A percentile compares a stretch with the other conserved stretches of the same genome.
These are phyloP conservation scores for Cystobasidium pallidum DNA, from an alignment of 1,284 basidiomycete species.

Conservation along the genomic window DNA sequence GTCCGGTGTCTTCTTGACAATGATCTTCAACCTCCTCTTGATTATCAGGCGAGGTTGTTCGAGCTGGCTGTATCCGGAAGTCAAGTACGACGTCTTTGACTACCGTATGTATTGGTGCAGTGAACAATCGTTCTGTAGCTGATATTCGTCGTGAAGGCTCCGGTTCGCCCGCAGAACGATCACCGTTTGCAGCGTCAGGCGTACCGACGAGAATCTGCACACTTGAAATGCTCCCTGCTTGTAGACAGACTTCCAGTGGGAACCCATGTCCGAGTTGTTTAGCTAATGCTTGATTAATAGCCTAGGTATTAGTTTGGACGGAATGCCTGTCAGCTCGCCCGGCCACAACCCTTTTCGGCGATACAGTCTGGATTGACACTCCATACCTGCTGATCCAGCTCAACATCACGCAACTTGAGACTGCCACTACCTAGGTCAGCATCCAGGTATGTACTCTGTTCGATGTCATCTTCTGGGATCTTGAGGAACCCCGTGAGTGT, in stretches of 20 bases:
- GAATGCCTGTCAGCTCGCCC: not conserved
- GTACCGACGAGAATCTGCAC: constrained; percentile 33
- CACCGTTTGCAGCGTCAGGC: not conserved
- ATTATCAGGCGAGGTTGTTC: not conserved
- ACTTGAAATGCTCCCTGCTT: not conserved
- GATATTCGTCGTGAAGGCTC: not conserved
- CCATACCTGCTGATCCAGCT: constrained; percentile 27
- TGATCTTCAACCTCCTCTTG: not conserved
- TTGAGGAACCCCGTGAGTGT: constrained; percentile 22
- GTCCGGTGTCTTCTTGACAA: not conserved
- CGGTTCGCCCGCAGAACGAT: not conserved
- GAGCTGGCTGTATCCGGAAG: constrained; percentile 13
- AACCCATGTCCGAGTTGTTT: constrained; percentile 5
- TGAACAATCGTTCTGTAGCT: constrained; percentile 40
- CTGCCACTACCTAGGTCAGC: constrained; percentile 35
- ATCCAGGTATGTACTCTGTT: constrained; percentile 30
- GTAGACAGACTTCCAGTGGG: not conserved
- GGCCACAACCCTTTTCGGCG: not conserved
- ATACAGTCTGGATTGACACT: not conserved
- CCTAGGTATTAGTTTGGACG: not conserved
- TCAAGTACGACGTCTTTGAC: constrained; percentile 36
- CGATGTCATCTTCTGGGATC: constrained; percentile 38
- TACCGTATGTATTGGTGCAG: constrained; percentile 44
- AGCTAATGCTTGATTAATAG: constrained; percentile 19
- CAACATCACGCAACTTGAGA: constrained; percentile 27